phyloP scores from a whole-genome alignment of 2,329 filamentous ascomycete species.

The Fonsecaea pedrosoi region DNA sequence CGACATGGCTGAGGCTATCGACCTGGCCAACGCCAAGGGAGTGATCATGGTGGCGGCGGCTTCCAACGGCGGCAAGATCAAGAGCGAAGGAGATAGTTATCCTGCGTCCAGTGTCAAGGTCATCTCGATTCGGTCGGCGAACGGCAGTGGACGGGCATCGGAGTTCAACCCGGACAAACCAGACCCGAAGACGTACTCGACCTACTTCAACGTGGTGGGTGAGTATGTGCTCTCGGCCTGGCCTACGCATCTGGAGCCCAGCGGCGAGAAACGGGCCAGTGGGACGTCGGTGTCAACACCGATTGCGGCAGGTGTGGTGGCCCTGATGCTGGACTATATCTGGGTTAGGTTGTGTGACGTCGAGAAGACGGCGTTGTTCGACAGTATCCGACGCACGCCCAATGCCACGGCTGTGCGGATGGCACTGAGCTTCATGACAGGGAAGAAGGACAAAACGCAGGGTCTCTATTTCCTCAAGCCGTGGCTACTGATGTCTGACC shows the following conservation, averaged over 20 bases:
- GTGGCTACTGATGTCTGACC: no score
- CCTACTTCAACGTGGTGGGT: conserved; percentile 42
- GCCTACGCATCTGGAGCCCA: conserved; percentile 29
- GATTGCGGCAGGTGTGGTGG: conserved; percentile 16
- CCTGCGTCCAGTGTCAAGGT: not conserved
- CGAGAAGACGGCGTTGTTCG: not conserved
- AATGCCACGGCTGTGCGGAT: no score
- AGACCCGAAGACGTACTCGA: conserved; percentile 44
- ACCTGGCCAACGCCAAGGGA: conserved; percentile 24
- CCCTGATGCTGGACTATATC: conserved; percentile 12
- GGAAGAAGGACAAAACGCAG: no score
- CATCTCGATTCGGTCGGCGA: conserved; percentile 15
- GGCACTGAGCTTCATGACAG: no score
- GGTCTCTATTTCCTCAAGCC: no score
- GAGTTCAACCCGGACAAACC: conserved; percentile 22
- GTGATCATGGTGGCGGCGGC: conserved; percentile 33
- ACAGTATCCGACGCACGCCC: no score
- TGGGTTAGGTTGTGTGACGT: not conserved
- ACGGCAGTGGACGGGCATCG: conserved; percentile 2
- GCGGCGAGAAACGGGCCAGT: conserved; percentile 26
- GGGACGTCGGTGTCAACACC: conserved; percentile 17
- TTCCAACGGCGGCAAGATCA: conserved; percentile 22
- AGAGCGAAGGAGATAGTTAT: no score
- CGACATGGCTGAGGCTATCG: conserved; percentile 5
- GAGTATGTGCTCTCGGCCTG: conserved; percentile 52